phyloP scores from a whole-genome alignment of 345 rosid species.

The Pugionium cornutum region DNA sequence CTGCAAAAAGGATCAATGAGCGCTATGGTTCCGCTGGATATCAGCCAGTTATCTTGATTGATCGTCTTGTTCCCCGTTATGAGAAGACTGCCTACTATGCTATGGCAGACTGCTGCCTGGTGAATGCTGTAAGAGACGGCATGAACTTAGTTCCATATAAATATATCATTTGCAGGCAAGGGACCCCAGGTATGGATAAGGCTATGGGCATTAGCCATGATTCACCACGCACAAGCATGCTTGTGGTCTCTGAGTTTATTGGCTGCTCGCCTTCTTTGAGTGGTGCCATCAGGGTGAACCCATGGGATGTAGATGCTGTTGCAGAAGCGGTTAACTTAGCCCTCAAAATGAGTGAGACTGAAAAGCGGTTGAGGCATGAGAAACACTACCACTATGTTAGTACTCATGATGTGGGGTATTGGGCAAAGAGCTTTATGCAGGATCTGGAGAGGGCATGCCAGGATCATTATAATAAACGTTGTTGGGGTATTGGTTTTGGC shows the following conservation, averaged over 20 bases:
- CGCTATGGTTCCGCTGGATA: slow-evolving; percentile 57
- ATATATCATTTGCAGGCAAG: slow-evolving; percentile 77
- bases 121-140: slow-evolving; percentile 85
- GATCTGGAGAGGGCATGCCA: slow-evolving; percentile 73
- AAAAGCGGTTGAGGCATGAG: slow-evolving; percentile 73
- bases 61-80: slow-evolving; percentile 66
- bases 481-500: slow-evolving; percentile 83
- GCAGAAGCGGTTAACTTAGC: slow-evolving; percentile 65
- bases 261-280: slow-evolving; percentile 90
- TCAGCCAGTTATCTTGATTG: slow-evolving; percentile 68
- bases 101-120: slow-evolving; percentile 74
- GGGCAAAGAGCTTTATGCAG: slow-evolving; percentile 73
- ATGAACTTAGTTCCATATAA: slow-evolving; percentile 85
- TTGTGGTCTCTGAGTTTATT: slow-evolving; percentile 78
- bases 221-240: slow-evolving; percentile 66
- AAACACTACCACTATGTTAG: slow-evolving; percentile 75
- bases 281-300: slow-evolving; percentile 82
- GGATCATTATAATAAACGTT: slow-evolving; percentile 71
- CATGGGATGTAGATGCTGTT: slow-evolving; percentile 78
- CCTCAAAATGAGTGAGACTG: slow-evolving; percentile 56
- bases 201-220: slow-evolving; percentile 48
- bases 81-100: slow-evolving; percentile 86
- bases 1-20: slow-evolving; percentile 63
- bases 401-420: slow-evolving; percentile 72
- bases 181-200: slow-evolving; percentile 58